phyloP scores from a whole-genome alignment of 495 filamentous ascomycete genomes.

The Hyaloscypha finlandica region DNA sequence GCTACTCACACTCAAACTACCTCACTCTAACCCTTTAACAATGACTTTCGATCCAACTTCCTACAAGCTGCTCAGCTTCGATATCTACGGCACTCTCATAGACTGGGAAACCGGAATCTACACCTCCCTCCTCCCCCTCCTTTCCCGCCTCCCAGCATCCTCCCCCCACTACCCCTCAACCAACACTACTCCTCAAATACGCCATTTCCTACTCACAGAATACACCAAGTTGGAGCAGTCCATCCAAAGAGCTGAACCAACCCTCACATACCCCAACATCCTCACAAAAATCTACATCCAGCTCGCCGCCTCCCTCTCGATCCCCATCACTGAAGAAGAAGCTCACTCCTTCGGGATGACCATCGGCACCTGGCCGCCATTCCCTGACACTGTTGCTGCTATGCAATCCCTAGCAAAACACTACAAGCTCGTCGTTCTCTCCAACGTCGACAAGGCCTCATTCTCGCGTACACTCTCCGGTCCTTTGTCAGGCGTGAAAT shows the following conservation, averaged over 20 bases:
- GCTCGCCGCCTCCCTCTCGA: constrained; percentile 34
- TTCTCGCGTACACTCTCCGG: constrained; percentile 56
- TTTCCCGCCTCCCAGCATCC: constrained; percentile 11
- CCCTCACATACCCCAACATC: constrained; percentile 17
- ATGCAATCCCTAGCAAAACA: constrained; percentile 54
- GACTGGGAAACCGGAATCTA: constrained; percentile 63
- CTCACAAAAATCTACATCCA: constrained; percentile 17
- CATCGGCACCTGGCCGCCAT: constrained; percentile 63
- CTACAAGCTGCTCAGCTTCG: constrained; percentile 62
- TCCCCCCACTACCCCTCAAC: constrained; percentile 19
- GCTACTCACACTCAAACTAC: not conserved
- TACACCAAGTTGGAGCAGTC: constrained; percentile 15
- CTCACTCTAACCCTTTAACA: not conserved
- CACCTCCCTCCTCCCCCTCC: constrained; percentile 34
- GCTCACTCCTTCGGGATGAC: constrained; percentile 49
- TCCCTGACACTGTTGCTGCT: constrained; percentile 63
- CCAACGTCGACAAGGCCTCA: constrained; percentile 68
- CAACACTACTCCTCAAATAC: not conserved
- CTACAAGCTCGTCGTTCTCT: constrained; percentile 72
- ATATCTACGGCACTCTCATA: constrained; percentile 82
- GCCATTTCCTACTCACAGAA: constrained; percentile 5
- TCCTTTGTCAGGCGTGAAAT: constrained; percentile 50
- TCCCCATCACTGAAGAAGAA: constrained; percentile 37
- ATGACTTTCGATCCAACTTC: constrained; percentile 15
- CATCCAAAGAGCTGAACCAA: constrained; percentile 20